Evolutionary conservation across 441 rosid genomes (phyloP), one percentile per base, ranked within the genome.

Genomic region (Euphorbia schlechtendalii): DNA sequence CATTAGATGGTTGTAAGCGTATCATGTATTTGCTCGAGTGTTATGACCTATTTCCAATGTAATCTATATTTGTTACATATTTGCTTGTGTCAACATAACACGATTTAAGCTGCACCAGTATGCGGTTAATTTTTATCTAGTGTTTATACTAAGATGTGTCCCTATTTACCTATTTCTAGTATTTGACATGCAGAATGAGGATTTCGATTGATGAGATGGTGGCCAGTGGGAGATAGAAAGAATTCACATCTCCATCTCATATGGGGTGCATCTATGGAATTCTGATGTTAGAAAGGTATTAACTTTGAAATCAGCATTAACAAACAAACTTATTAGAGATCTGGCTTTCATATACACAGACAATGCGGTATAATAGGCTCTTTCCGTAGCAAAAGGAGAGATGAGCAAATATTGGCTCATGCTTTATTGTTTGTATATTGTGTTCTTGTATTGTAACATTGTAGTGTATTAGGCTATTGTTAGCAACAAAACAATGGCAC

Each of bases 391-490:
- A n/a, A n/a, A n/a, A 45, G 53, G 20, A 54, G 48, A 65, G 48
- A 65, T 52, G 24, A 67, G 25, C 40, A n/a, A 38, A 56, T 32
- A 5, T 41, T 69, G 49, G 59, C 61, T 34, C 67, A 24, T 20
- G 49, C 53, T 53, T n/a, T n/a, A n/a, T n/a, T n/a, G n/a, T n/a
- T n/a, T n/a, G n/a, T n/a, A n/a, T n/a, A n/a, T n/a, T n/a, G 66
- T 67, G 61, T 56, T 61, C 69, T 64, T 62, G 38, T 30, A 60
- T 59, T 65, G 49, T 43, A 32, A 32, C 66, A 64, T 77, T 71
- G 36, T 61, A 74, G 65, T 32, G 36, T 32, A 7, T 32, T 41
- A 65, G 72, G 74, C 65, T 73, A 68, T n/a, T n/a, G n/a, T 55
- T 64, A 71, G 22, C 36, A 43, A 40, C 36, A 56, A 17, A 61